These are phyloP conservation scores for Neurospora intermedia DNA, from an alignment of 495 filamentous ascomycete species.

Conservation along the genomic window DNA sequence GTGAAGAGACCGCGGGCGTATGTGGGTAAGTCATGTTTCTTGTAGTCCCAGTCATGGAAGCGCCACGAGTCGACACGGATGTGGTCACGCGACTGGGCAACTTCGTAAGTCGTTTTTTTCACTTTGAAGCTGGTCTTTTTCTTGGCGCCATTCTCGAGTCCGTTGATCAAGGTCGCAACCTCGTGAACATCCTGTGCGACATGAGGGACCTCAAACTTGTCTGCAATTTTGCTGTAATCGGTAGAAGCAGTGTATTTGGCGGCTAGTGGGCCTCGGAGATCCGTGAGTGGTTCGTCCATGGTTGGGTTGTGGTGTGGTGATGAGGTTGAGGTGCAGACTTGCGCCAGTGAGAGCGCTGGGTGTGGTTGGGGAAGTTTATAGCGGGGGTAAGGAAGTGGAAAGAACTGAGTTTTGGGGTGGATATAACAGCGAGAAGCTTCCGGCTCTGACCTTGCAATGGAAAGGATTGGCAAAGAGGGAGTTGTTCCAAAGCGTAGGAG, in stretches of 20 bases:
- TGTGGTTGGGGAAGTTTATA: not conserved
- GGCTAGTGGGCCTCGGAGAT: constrained; percentile 4
- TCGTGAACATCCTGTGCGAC: constrained; percentile 52
- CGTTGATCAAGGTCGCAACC: constrained; percentile 45
- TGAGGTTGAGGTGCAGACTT: constrained; percentile 1
- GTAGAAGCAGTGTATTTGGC: constrained; percentile 19
- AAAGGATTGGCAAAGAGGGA: not conserved
- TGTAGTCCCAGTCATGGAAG: constrained; percentile 92
- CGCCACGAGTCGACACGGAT: constrained; percentile 81
- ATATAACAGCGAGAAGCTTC: not conserved
- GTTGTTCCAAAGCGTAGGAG: not conserved
- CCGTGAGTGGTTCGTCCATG: constrained; percentile 11
- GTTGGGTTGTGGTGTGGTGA: constrained; percentile 1
- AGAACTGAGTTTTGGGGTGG: constrained; percentile 2
- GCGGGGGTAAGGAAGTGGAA: constrained; percentile 7
- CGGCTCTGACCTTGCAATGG: not conserved
- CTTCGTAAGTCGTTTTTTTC: constrained; percentile 63
- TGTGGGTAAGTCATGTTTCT: constrained; percentile 68
- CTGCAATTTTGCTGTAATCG: constrained; percentile 22
- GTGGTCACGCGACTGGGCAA: constrained; percentile 45
- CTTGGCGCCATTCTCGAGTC: constrained; percentile 47
- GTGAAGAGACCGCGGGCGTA: constrained; percentile 94
- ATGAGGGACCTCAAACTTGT: constrained; percentile 35
- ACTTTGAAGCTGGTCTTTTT: constrained; percentile 44
- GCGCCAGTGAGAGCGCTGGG: not conserved